Base-by-base conservation (phyloP, 768 basidiomycete species). In the Pisolithus marmoratus region DNA sequence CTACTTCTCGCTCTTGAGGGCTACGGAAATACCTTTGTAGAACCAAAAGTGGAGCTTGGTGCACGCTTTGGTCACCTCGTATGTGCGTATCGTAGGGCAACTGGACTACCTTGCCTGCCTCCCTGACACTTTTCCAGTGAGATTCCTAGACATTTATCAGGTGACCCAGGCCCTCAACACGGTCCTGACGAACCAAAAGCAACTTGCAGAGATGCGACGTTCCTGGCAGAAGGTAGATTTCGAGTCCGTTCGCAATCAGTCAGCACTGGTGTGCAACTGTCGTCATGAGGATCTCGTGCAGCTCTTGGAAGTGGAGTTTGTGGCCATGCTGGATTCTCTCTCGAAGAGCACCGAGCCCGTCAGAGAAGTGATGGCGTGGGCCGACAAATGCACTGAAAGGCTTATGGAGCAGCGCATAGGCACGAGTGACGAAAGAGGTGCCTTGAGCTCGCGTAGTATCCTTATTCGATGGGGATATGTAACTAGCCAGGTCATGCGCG, bases 391-490 rank as follows among this genome's bases (percentile, higher is more conserved):
- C 66, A 89, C 87, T 54, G 90, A 91, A 61, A 73, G 84, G 55
- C 71, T 93, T 55, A 90, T 93, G 85, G 86, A 76, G 72, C 63
- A 82, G 73, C 80, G 85, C 38, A 72, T 72, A 38, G 77, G 74
- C 52, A 75, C 77, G 48, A 71, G 72, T 45, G 90, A 91, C 57
- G 90, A 93, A 53, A 76, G 87, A 60, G 75, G 83, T 53, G 82
- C 84, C 15, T 83, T 92, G 85, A 90, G 87, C 66, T 90, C 90
- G 44, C 76, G 91, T 56, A 91, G 89, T 63, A 81, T 92, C 49
- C 75, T 94, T 63, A 90, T 93, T 66, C 83, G 90, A 50, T 92
- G 90, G 90, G 88, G 90, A 46, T 93, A 93, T 70, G 91, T 93
- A 63, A 92, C 90, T 17, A 89, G 87, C 68, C 90, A 94, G 68